Conservation (phyloP, 75 land plant species). For the Cupressus sempervirens region DNA sequence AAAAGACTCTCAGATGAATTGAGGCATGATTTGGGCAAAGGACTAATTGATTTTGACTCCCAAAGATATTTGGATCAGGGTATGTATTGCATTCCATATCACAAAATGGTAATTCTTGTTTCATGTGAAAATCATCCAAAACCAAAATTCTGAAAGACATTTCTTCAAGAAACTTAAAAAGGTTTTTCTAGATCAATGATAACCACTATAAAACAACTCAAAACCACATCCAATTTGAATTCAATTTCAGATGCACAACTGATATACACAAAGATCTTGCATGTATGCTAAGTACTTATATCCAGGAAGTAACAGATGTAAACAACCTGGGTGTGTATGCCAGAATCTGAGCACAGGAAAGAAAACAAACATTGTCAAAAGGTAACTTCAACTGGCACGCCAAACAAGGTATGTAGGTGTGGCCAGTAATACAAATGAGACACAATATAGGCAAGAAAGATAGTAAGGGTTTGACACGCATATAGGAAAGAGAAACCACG, state of each 20-base stretch:
- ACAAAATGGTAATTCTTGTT: not conserved
- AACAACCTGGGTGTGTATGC: not conserved
- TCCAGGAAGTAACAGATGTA: not conserved
- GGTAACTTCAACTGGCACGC: not conserved
- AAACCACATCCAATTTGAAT: not conserved
- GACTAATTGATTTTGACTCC: not conserved
- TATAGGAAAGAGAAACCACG: not conserved
- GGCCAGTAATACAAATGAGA: not conserved
- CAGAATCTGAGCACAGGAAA: not conserved
- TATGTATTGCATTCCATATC: not conserved
- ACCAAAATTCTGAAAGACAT: not conserved
- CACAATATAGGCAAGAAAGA: not conserved
- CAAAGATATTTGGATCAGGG: not conserved
- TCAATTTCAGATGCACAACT: not conserved
- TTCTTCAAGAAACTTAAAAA: not conserved
- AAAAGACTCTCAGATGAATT: not conserved
- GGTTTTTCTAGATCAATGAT: not conserved
- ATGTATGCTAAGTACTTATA: not conserved
- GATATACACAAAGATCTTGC: not conserved
- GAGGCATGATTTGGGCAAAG: not conserved
- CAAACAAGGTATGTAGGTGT: not conserved
- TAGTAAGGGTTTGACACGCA: not conserved
- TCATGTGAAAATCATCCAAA: not conserved
- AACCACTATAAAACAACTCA: not conserved
- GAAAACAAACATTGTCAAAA: not conserved